Percentiles rank a stretch among this genome's conserved stretches.
Conservation (phyloP, 2,329 filamentous ascomycete species). For the Arachnopeziza araneosa region DNA sequence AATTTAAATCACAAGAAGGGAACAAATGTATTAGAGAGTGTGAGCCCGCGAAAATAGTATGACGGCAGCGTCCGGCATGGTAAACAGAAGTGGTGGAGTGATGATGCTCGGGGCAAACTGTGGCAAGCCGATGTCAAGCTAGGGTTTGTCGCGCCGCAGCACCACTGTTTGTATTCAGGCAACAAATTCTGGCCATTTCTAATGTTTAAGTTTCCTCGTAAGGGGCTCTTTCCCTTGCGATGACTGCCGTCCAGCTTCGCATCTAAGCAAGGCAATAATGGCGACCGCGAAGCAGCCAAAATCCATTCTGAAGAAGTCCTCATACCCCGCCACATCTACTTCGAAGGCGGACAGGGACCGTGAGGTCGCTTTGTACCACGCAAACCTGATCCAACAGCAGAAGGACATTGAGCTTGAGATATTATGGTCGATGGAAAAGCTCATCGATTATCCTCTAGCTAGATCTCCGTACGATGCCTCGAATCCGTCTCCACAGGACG, state of each 20-base stretch:
- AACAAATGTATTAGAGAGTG: background rate
- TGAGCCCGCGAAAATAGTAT: background rate
- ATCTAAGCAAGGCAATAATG: conserved; percentile 17
- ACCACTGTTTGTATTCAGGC: background rate
- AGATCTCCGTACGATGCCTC: conserved; percentile 46
- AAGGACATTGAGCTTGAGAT: conserved; percentile 74
- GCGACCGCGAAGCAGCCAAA: conserved; percentile 35
- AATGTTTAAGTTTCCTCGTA: background rate
- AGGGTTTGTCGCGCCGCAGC: background rate
- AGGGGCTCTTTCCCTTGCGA: background rate
- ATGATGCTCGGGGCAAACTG: background rate
- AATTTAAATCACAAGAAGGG: conserved; percentile 6
- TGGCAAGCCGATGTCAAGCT: background rate
- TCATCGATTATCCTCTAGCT: conserved; percentile 33
- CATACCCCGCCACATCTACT: conserved; percentile 35
- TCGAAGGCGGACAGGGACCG: conserved; percentile 41
- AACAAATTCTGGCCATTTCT: background rate
- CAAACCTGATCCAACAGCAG: conserved; percentile 72
- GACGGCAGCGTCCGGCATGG: background rate
- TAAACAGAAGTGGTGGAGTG: conserved; percentile 7
- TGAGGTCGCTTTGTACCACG: conserved; percentile 74
- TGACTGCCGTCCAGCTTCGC: background rate
- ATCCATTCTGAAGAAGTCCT: conserved; percentile 57
- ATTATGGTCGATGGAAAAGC: conserved; percentile 62
- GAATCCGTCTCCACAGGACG: conserved; percentile 54